Evolutionary conservation across 179 eudicot species (phyloP).

Genomic region (Beta macrorhiza): DNA sequence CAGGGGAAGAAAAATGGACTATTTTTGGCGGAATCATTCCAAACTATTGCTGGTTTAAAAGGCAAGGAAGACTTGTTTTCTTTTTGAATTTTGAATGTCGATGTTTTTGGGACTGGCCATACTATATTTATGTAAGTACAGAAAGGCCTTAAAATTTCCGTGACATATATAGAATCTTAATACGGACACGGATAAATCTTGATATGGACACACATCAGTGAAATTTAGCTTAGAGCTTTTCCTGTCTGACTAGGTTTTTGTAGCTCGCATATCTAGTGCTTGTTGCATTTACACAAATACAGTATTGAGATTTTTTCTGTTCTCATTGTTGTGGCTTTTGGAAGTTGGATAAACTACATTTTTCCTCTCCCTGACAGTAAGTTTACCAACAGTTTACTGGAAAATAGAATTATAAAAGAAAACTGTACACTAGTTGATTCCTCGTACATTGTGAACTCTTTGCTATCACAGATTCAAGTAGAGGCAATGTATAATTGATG

Average conservation of each 20-base stretch:
- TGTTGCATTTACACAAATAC: not conserved
- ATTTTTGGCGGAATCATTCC: constrained; percentile 28
- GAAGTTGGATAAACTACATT: not conserved
- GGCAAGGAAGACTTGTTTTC: constrained; percentile 24
- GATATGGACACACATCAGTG: not conserved
- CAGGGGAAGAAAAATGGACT: constrained; percentile 42
- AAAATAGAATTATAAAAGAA: not conserved
- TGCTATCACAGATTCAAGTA: not conserved
- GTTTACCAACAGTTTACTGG: not conserved
- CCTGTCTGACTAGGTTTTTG: not conserved
- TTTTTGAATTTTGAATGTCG: not conserved
- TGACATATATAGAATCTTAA: not conserved
- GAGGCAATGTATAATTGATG: not conserved
- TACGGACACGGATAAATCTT: not conserved
- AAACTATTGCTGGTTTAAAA: constrained; percentile 31
- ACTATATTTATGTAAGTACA: not conserved
- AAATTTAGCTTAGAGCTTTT: not conserved
- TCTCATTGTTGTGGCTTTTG: not conserved
- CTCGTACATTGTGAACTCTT: not conserved
- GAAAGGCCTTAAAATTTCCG: not conserved
- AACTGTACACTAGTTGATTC: not conserved
- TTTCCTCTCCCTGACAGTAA: not conserved
- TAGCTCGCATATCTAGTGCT: not conserved
- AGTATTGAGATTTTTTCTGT: not conserved
- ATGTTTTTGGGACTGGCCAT: not conserved